A percentile compares a stretch with the other conserved stretches of the same genome.
These are phyloP conservation scores for Tolypocladium nubicola DNA, from an alignment of 2,329 filamentous ascomycete genomes.

Conservation along the genomic window DNA sequence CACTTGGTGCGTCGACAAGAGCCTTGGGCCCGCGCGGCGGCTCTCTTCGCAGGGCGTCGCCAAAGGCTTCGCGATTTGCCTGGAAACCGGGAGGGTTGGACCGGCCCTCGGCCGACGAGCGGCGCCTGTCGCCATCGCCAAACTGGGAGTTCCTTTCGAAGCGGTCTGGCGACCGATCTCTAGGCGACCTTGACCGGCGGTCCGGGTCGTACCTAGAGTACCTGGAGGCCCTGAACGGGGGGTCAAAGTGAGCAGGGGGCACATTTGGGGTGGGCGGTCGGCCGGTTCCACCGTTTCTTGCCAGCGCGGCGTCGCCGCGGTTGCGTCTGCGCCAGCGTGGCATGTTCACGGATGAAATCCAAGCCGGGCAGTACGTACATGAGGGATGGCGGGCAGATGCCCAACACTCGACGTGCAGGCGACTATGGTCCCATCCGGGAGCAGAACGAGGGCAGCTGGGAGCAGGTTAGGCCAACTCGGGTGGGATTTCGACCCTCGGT, in stretches of 20 bases:
- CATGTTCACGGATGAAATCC: not conserved
- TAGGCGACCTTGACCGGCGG: slow-evolving; percentile 52
- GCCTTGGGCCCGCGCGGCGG: slow-evolving; percentile 76
- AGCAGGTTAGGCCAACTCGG: not conserved
- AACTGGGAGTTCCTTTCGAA: slow-evolving; percentile 47
- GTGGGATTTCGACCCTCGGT: not conserved
- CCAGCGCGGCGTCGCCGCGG: not conserved
- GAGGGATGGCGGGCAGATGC: slow-evolving; percentile 10
- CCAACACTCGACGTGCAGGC: slow-evolving; percentile 6
- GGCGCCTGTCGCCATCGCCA: slow-evolving; percentile 56
- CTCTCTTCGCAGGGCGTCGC: slow-evolving; percentile 49
- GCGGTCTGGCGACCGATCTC: slow-evolving; percentile 60
- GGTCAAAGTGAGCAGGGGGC: slow-evolving; percentile 2
- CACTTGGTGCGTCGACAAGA: slow-evolving; percentile 57
- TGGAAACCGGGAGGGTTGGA: slow-evolving; percentile 50
- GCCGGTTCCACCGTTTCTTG: not conserved
- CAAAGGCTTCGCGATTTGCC: slow-evolving; percentile 46
- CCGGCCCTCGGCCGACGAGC: slow-evolving; percentile 50
- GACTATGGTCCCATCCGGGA: slow-evolving; percentile 10
- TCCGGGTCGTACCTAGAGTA: slow-evolving; percentile 54
- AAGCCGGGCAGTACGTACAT: slow-evolving; percentile 10
- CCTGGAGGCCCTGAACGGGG: slow-evolving; percentile 34
- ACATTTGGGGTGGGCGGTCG: not conserved
- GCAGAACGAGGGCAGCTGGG: not conserved
- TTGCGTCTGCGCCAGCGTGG: not conserved